Evolutionary conservation across 1,139 yeast species (phyloP).

Genomic region (Candida sp.): DNA sequence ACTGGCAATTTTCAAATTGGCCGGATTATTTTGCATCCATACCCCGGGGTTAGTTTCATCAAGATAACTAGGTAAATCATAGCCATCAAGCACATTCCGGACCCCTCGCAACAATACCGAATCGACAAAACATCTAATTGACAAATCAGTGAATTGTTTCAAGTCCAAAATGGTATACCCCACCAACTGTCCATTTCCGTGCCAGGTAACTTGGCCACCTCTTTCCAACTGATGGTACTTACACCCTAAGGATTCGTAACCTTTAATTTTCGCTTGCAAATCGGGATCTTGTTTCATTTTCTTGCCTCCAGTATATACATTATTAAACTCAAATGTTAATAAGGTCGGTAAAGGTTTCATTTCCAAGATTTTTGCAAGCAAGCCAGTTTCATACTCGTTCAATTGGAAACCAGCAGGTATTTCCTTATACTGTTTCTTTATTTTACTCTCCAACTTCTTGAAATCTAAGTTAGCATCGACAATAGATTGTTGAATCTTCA

Average conservation of each 20-base stretch:
- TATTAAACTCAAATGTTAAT: slow-evolving; percentile 76
- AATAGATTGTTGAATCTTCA: slow-evolving; percentile 56
- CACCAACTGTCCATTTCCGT: slow-evolving; percentile 93
- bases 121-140: slow-evolving; percentile 74
- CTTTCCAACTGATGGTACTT: slow-evolving; percentile 70
- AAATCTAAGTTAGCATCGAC: slow-evolving; percentile 61
- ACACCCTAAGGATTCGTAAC: slow-evolving; percentile 39
- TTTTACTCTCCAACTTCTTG: slow-evolving; percentile 53
- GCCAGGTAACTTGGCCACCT: slow-evolving; percentile 98
- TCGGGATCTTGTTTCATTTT: slow-evolving; percentile 56
- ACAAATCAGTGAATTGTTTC: slow-evolving; percentile 52
- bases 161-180: slow-evolving; percentile 82
- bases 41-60: slow-evolving; percentile 78
- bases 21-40: slow-evolving; percentile 53
- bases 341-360: slow-evolving; percentile 63
- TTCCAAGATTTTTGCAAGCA: slow-evolving; percentile 40
- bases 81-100: slow-evolving; percentile 48
- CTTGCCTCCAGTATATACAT: slow-evolving; percentile 88
- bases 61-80: slow-evolving; percentile 39
- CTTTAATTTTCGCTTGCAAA: slow-evolving; percentile 26
- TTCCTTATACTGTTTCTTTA: slow-evolving; percentile 34
- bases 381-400: slow-evolving; percentile 43
- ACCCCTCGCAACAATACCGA: slow-evolving; percentile 64
- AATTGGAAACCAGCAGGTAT: slow-evolving; percentile 39
- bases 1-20: slow-evolving; percentile 71